Evolutionary conservation across 176 grass and related monocot species (phyloP), one percentile per base, ranked within the genome.

Genomic region (Aegilops tauschii): DNA sequence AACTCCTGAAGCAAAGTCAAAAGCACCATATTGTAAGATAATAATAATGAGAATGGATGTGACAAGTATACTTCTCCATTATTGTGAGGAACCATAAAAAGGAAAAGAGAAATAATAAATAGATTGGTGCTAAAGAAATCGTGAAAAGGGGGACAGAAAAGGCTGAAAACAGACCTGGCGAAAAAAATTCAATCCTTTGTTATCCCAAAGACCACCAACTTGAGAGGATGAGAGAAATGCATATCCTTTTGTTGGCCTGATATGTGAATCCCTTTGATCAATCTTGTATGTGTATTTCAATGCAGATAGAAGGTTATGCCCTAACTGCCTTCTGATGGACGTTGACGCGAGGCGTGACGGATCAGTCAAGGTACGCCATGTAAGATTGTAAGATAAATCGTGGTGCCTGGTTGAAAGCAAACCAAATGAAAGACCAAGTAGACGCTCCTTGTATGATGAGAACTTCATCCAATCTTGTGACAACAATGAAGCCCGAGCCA

Each of bases 241-340:
- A 80, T 96, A 99, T 73, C 97, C 97, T 84, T 78, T 77, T 64
- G 87, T 96, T 77, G 97, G 97, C 84, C 97, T 99, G 21, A 94
- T 32, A 80, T 80, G 29, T 63, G 97, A 99, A 93, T 99, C 92
- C 80, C 97, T 96, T 73, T 73, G 34, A 58, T 99, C 97, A 77
- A 96, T 83, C 64, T 91, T 99, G 90, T 90, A 99, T 69, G 88
- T 90, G 67, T 99, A 99, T 84, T 94, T 99, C 76, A 99, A 66
- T 40, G 94, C 93, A 74, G 94, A 96, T 6, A 96, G 85, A 89
- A 98, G 84, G 74, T 91, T 94, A 77, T 98, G 90, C 72, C 92
- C 93, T 81, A 98, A 92, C 80, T 93, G 92, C 34, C 87, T 89
- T 61, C 91, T 88, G 69, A 98, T 91, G 54, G 94, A 84, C 29